Conservation (phyloP, 306 rosid species). For the Amphicarpaea edgeworthii region DNA sequence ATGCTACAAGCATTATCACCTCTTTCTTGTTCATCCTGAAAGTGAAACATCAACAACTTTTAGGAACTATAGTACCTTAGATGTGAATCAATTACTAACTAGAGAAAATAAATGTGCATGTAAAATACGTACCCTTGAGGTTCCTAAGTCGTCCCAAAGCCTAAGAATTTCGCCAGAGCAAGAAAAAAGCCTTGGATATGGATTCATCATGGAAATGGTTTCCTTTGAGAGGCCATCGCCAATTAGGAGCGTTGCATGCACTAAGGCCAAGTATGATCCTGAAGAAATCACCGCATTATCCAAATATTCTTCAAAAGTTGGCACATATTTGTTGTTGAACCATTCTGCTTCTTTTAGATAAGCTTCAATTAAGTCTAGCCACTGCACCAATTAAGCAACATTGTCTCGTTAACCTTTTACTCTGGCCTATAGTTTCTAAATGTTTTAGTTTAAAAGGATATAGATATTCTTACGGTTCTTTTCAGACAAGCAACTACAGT, state of each 20-base stretch:
- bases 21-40: constrained; percentile 56
- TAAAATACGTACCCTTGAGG: constrained; percentile 47
- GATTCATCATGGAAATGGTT: constrained; percentile 47
- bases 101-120: background rate
- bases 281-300: constrained; percentile 55
- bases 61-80: background rate
- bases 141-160: constrained; percentile 62
- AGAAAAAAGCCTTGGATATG: constrained; percentile 54
- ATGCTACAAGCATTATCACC: constrained; percentile 57
- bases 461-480: constrained; percentile 48
- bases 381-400: constrained; percentile 45
- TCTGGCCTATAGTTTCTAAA: background rate
- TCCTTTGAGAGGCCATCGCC: constrained; percentile 47
- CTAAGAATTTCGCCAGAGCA: constrained; percentile 58
- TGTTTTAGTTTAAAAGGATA: background rate
- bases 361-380: constrained; percentile 61
- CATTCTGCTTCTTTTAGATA: constrained; percentile 59
- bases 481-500: constrained; percentile 46
- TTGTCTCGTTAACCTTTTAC: background rate
- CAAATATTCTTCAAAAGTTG: constrained; percentile 45
- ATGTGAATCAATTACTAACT: background rate
- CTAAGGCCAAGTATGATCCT: constrained; percentile 56
- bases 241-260: constrained; percentile 53
- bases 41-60: constrained; percentile 10
- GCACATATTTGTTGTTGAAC: constrained; percentile 46